Percentiles rank a stretch among this genome's conserved stretches.
These are phyloP conservation scores for Blakeslea trispora DNA, from an alignment of 371 early-diverging fungal genomes.

Conservation along the genomic window DNA sequence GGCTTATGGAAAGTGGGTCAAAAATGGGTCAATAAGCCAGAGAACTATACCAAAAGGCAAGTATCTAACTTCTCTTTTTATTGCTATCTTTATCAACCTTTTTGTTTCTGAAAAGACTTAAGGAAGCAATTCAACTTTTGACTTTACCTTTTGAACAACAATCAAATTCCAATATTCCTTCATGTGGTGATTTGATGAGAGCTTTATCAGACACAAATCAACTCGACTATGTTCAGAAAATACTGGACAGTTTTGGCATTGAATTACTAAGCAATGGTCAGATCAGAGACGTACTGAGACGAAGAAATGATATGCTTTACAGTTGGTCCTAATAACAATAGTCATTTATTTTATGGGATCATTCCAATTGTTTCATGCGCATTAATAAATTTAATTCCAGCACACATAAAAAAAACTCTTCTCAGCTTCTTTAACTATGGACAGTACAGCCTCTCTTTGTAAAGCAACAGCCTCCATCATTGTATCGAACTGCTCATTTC, in stretches of 20 bases:
- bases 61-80: not conserved
- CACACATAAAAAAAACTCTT: no score
- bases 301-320: constrained; percentile 41
- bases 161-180: constrained; percentile 12
- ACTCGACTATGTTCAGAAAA: constrained; percentile 21
- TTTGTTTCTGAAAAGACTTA: constrained; percentile 34
- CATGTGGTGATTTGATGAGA: constrained; percentile 47
- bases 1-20: constrained; percentile 62
- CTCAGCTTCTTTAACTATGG: no score
- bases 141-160: constrained; percentile 37
- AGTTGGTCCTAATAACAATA: constrained; percentile 35
- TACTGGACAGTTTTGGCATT: constrained; percentile 40
- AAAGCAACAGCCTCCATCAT: no score
- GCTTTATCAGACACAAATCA: constrained; percentile 38
- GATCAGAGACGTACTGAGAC: constrained; percentile 48
- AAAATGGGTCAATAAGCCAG: constrained; percentile 55
- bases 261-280: constrained; percentile 36
- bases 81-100: not conserved
- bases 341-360: no score
- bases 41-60: constrained; percentile 56
- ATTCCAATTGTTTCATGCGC: no score
- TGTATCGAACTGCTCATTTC: no score
- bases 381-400: no score
- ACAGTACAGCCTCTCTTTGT: no score
- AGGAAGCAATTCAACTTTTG: constrained; percentile 45